phyloP scores from a whole-genome alignment of 768 basidiomycete genomes.

The Phlegmacium glaucopus region DNA sequence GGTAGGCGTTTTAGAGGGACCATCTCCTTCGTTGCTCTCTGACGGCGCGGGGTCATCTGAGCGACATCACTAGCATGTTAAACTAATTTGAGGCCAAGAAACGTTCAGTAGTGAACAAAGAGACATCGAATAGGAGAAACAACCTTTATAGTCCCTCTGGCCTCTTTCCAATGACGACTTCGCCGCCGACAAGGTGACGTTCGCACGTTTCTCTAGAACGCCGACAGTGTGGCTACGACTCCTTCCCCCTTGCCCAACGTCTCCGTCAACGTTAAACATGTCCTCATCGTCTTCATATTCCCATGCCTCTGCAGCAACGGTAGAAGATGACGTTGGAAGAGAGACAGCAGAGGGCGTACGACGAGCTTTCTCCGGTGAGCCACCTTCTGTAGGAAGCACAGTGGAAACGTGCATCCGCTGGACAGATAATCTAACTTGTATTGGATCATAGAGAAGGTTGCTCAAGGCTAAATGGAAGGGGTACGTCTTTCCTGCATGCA shows the following conservation, averaged over 20 bases:
- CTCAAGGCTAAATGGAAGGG: slow-evolving; percentile 87
- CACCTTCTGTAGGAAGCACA: slow-evolving; percentile 31
- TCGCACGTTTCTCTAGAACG: slow-evolving; percentile 86
- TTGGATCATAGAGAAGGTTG: slow-evolving; percentile 95
- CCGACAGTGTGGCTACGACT: slow-evolving; percentile 61
- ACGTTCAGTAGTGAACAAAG: not conserved
- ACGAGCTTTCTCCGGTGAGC: slow-evolving; percentile 50
- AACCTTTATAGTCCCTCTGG: slow-evolving; percentile 76
- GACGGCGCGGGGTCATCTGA: slow-evolving; percentile 79
- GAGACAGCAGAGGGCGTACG: slow-evolving; percentile 78
- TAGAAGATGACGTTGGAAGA: slow-evolving; percentile 73
- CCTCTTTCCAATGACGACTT: slow-evolving; percentile 82
- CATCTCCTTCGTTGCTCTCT: slow-evolving; percentile 50
- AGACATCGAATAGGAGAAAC: not conserved
- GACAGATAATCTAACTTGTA: slow-evolving; percentile 84
- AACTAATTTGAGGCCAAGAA: slow-evolving; percentile 52
- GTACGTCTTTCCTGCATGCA: slow-evolving; percentile 80
- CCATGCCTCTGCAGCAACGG: slow-evolving; percentile 93
- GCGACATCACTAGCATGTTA: slow-evolving; percentile 88
- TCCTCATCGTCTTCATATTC: slow-evolving; percentile 97
- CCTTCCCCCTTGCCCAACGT: slow-evolving; percentile 45
- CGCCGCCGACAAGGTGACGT: slow-evolving; percentile 86
- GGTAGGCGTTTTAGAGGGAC: slow-evolving; percentile 34
- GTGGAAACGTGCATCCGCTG: slow-evolving; percentile 60
- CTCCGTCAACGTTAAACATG: slow-evolving; percentile 58